Evolutionary conservation across 495 filamentous ascomycete species (phyloP).

Genomic region (Margaritispora aquatica): DNA sequence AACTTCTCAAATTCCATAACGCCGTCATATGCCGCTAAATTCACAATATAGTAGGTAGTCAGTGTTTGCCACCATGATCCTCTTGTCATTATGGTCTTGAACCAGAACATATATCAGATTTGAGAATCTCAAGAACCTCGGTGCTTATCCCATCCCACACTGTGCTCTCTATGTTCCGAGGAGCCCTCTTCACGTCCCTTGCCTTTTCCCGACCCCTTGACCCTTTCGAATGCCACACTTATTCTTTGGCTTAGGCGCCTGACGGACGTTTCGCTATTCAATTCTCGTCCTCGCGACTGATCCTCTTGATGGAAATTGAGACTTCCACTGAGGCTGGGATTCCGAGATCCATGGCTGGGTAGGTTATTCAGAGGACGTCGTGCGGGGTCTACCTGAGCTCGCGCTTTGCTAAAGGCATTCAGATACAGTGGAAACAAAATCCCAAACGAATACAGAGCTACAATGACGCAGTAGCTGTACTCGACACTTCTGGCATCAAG

Average conservation of each 20-base stretch:
- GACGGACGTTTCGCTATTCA: neutral
- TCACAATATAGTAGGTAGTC: no score
- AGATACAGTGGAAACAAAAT: constrained; percentile 56
- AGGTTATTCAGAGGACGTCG: neutral
- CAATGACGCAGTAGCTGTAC: constrained; percentile 50
- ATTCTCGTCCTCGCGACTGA: neutral
- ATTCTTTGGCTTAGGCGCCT: constrained; percentile 12
- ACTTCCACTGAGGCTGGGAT: neutral
- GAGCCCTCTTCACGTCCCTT: constrained; percentile 10
- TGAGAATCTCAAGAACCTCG: no score
- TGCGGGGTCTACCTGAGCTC: constrained; percentile 52
- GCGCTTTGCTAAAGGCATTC: constrained; percentile 47
- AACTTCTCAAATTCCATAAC: no score
- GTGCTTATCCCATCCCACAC: neutral
- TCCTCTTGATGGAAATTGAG: neutral
- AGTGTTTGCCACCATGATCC: no score
- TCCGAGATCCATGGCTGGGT: neutral
- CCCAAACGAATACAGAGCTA: constrained; percentile 52
- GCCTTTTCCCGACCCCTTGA: neutral
- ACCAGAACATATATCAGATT: no score
- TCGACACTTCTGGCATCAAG: constrained; percentile 26
- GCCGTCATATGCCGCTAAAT: no score
- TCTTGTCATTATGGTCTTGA: no score
- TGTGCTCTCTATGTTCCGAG: constrained; percentile 14
- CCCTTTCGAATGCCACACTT: constrained; percentile 7